Base-by-base conservation (phyloP, 2,329 filamentous ascomycete species). In the Trichophyton rubrum region DNA sequence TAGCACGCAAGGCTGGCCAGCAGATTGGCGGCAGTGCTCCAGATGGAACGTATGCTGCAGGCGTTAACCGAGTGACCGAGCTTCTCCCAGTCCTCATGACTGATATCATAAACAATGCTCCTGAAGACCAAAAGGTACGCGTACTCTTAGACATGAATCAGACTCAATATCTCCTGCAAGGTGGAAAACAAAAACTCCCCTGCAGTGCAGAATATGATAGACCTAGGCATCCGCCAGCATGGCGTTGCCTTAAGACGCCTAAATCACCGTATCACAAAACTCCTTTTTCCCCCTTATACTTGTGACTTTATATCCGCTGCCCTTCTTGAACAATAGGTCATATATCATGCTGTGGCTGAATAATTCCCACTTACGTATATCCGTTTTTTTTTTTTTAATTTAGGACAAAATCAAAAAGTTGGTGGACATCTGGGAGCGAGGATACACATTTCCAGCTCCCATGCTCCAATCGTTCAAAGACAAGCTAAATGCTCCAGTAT, bases 371-470 rank as follows among this genome's bases (percentile, higher is more conserved):
- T 82, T 78, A 82, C 79, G 71, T 76, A 74, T 75, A 62, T 62
- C 68, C 72, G 70, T 71, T 65, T 71, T 24, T 71, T 65, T 71
- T 24, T 24, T 72, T 61, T 68, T 61, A 56, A 66, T 85, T 79
- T 87, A 93, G 88, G 90, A 95, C 73, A 97, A 96, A 79, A 92
- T 97, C 75, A 86, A 82, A 72, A 97, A 97, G 74, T 83, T 99
- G 68, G 80, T 97, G 76, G 91, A 96, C 72, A 99, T 99, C 67
- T 99, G 93, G 93, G 91, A 96, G 73, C 93, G 93, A 70, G 90
- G 89, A 65, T 86, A 88, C 71, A 97, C 91, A 22, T 97, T 99
- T 74, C 90, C 93, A 27, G 73, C 81, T 47, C 75, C 85, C 59
- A 86, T 96, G 84, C 83, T 99, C 68, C 73, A 77, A n/a, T 84